Conservation (phyloP, 2,329 filamentous ascomycete genomes). For the Paecilomyces niveus region DNA sequence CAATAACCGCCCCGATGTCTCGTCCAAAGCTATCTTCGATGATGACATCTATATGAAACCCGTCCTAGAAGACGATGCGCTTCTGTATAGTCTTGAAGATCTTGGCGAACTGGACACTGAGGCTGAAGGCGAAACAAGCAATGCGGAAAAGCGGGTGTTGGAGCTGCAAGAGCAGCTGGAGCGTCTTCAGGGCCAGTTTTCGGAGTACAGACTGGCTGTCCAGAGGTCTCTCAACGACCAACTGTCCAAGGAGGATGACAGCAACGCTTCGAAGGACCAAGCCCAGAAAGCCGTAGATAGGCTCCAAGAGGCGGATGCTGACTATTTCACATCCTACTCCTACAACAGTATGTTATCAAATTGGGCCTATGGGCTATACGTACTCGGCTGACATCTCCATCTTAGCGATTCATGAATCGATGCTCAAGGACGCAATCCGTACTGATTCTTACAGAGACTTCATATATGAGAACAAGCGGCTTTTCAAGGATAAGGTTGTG, state of each 20-base stretch:
- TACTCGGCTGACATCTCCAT: conserved; percentile 6
- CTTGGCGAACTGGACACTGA: conserved; percentile 41
- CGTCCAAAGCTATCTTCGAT: conserved; percentile 57
- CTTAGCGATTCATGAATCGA: conserved; percentile 83
- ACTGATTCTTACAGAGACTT: conserved; percentile 88
- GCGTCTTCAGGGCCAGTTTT: conserved; percentile 54
- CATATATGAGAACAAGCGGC: conserved; percentile 38
- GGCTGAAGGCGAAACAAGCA: conserved; percentile 9
- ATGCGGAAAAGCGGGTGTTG: conserved; percentile 45
- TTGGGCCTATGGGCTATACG: not conserved
- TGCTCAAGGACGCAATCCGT: conserved; percentile 84
- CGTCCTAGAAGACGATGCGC: conserved; percentile 77
- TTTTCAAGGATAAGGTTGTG: conserved; percentile 62
- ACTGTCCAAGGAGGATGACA: conserved; percentile 51
- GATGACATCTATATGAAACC: conserved; percentile 78
- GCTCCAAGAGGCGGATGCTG: conserved; percentile 48
- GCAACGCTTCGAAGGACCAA: conserved; percentile 10
- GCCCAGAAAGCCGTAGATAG: conserved; percentile 24
- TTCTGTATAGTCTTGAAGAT: conserved; percentile 83
- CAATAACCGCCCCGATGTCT: conserved; percentile 46
- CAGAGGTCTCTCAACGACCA: conserved; percentile 61
- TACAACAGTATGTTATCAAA: conserved; percentile 52
- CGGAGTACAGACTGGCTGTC: conserved; percentile 58
- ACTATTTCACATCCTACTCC: conserved; percentile 60
- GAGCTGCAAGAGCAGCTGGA: conserved; percentile 57